Percentiles rank a stretch among this genome's conserved stretches.
phyloP scores from a whole-genome alignment of 2,329 filamentous ascomycete species.

The Verticillium dahliae region DNA sequence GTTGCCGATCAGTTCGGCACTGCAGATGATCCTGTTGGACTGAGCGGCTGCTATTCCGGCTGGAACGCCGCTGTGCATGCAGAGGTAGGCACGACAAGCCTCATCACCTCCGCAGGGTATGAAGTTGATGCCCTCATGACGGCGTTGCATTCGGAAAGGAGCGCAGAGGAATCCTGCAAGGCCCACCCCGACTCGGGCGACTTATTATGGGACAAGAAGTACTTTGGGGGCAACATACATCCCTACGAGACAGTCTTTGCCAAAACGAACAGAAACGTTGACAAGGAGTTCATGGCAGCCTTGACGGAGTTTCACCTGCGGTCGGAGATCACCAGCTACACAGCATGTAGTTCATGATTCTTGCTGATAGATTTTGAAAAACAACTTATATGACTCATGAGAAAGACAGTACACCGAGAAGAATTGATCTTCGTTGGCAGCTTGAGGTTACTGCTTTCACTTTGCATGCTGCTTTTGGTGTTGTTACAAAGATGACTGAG shows the following conservation, averaged over 20 bases:
- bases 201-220: conserved; percentile 17
- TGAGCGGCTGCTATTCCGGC: conserved; percentile 21
- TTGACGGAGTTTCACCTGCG: conserved; percentile 23
- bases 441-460: too few relatives aligned
- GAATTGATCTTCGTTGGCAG: too few relatives aligned
- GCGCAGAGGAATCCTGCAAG: conserved; percentile 6
- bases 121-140: conserved; percentile 25
- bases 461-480: too few relatives aligned
- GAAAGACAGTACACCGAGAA: too few relatives aligned
- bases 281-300: conserved; percentile 16
- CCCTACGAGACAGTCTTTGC: conserved; percentile 31
- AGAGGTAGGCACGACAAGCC: conserved; percentile 22
- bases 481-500: too few relatives aligned
- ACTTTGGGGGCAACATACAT: conserved; percentile 26
- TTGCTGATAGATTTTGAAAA: too few relatives aligned
- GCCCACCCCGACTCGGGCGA: conserved; percentile 14
- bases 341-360: conserved; percentile 8
- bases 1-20: conserved; percentile 17
- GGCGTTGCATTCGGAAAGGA: conserved; percentile 15
- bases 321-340: conserved; percentile 15
- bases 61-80: conserved; percentile 19
- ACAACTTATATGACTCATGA: too few relatives aligned
- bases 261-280: conserved; percentile 24
- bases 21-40: conserved; percentile 16
- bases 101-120: conserved; percentile 22